Conservation (phyloP, 2,329 filamentous ascomycete genomes). For the Canariomyces notabilis region DNA sequence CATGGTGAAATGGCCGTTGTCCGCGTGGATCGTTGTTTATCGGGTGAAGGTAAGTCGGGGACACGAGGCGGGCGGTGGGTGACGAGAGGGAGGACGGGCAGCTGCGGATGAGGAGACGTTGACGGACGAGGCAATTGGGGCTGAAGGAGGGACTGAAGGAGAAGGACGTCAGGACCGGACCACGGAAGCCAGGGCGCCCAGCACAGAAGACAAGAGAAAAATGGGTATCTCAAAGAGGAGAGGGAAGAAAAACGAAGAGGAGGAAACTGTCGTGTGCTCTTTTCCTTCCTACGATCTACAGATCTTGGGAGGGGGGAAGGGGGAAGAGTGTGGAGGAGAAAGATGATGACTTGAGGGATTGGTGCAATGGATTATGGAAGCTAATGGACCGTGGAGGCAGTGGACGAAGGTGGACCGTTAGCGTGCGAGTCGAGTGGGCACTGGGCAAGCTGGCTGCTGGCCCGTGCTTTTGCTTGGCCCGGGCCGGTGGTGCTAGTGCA, state of each 20-base stretch:
- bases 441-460: neutral
- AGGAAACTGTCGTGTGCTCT: slow-evolving; percentile 25
- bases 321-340: slow-evolving; percentile 23
- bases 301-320: slow-evolving; percentile 25
- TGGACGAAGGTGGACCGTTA: neutral
- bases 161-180: slow-evolving; percentile 20
- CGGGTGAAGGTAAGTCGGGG: slow-evolving; percentile 1
- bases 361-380: slow-evolving; percentile 23
- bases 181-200: slow-evolving; percentile 14
- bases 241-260: slow-evolving; percentile 22
- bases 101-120: slow-evolving; percentile 5
- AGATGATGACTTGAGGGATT: slow-evolving; percentile 23
- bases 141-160: slow-evolving; percentile 25
- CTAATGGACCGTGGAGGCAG: slow-evolving; percentile 18
- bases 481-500: neutral
- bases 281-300: slow-evolving; percentile 25
- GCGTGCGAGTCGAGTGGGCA: neutral
- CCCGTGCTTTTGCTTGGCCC: neutral
- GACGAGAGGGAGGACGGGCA: slow-evolving; percentile 8
- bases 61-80: neutral
- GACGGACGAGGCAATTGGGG: slow-evolving; percentile 19
- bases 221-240: slow-evolving; percentile 34
- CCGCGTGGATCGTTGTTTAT: slow-evolving; percentile 4
- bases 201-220: slow-evolving; percentile 45
- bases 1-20: slow-evolving; percentile 44